These are phyloP conservation scores for Knoxdaviesia capensis DNA, from an alignment of 2,329 filamentous ascomycete species.

Conservation along the genomic window DNA sequence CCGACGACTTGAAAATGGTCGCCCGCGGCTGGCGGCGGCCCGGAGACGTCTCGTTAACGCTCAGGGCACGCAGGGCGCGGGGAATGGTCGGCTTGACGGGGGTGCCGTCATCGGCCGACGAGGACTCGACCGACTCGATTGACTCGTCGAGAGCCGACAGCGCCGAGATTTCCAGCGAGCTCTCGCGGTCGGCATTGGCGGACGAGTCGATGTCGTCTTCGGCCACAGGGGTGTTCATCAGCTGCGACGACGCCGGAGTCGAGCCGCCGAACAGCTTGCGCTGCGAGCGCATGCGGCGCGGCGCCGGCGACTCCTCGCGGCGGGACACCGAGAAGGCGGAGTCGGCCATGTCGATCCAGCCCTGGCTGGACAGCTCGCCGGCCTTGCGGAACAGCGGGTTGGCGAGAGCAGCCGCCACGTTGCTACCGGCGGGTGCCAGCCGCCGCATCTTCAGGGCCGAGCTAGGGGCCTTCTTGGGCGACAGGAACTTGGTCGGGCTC, in stretches of 20 bases:
- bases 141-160: too few species aligned
- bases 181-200: too few species aligned
- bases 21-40: too few species aligned
- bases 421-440: constrained; percentile 1
- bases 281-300: background rate
- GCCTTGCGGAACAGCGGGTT: constrained; percentile 4
- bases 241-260: background rate
- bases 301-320: background rate
- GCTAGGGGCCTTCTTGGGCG: constrained; percentile 12
- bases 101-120: too few species aligned
- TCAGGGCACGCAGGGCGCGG: too few species aligned
- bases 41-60: too few species aligned
- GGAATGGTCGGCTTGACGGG: too few species aligned
- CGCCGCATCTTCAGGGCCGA: constrained; percentile 4
- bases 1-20: too few species aligned
- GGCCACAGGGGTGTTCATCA: background rate
- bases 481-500: constrained; percentile 9
- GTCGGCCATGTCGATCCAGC: constrained; percentile 4
- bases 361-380: constrained; percentile 1
- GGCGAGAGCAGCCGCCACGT: constrained; percentile 1
- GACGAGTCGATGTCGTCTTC: background rate
- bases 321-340: background rate
- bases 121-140: too few species aligned
- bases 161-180: too few species aligned
- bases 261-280: too few species aligned